Conservation (phyloP, 345 rosid species). For the Citrus trifoliata region DNA sequence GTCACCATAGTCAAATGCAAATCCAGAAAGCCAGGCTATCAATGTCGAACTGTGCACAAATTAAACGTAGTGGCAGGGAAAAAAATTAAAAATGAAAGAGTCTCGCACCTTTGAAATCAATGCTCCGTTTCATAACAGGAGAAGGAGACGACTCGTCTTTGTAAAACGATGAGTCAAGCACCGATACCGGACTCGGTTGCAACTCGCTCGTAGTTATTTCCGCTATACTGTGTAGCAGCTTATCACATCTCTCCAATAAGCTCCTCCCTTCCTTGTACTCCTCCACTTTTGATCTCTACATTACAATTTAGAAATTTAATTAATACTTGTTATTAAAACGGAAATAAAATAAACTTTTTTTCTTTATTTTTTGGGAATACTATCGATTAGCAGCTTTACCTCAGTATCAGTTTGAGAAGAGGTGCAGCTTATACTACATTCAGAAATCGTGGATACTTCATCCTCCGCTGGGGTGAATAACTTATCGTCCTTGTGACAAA, state of each 20-base stretch:
- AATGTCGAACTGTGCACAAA: neutral
- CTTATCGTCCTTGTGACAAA: slow-evolving; percentile 29
- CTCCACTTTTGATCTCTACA: slow-evolving; percentile 55
- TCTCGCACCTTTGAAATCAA: slow-evolving; percentile 66
- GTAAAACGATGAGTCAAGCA: slow-evolving; percentile 81
- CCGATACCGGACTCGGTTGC: slow-evolving; percentile 97
- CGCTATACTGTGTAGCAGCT: slow-evolving; percentile 83
- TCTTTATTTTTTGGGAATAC: neutral
- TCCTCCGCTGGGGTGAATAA: slow-evolving; percentile 37
- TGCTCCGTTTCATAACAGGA: slow-evolving; percentile 76
- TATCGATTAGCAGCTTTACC: slow-evolving; percentile 25
- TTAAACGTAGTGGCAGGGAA: neutral
- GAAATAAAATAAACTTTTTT: neutral
- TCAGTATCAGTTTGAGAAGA: slow-evolving; percentile 57
- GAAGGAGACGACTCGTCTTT: slow-evolving; percentile 84
- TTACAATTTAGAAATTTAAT: neutral
- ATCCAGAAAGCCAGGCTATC: slow-evolving; percentile 13
- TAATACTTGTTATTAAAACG: neutral
- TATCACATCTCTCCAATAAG: slow-evolving; percentile 81
- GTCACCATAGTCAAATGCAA: slow-evolving; percentile 20
- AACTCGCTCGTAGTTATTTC: slow-evolving; percentile 71
- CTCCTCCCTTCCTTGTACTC: slow-evolving; percentile 59
- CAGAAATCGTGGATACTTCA: slow-evolving; percentile 53
- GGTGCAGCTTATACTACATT: slow-evolving; percentile 41
- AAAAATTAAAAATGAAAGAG: neutral